phyloP scores from a whole-genome alignment of 108 stramenopile genomes.

The Cyclotella cryptica region DNA sequence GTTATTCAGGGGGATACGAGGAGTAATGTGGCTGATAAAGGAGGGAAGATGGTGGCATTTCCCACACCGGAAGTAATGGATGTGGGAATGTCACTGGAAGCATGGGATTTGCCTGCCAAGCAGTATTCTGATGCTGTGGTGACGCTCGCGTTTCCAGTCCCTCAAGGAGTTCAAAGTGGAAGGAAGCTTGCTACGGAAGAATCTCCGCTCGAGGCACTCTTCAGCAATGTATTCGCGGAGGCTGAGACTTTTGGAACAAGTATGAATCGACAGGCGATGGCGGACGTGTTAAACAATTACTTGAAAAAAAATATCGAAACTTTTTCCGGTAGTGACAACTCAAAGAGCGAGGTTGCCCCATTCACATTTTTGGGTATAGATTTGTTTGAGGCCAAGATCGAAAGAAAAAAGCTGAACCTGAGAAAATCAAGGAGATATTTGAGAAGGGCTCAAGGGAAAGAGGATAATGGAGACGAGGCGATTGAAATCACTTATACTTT shows the following conservation, averaged over 20 bases:
- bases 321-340: neutral
- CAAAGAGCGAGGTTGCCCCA: neutral
- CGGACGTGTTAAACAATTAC: neutral
- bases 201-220: neutral
- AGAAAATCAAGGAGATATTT: neutral
- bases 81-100: constrained; percentile 19
- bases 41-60: constrained; percentile 16
- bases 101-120: constrained; percentile 23
- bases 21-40: neutral
- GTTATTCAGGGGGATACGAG: constrained; percentile 6
- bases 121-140: constrained; percentile 31
- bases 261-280: neutral
- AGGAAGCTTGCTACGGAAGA: neutral
- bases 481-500: constrained; percentile 33
- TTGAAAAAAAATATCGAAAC: neutral
- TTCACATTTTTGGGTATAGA: constrained; percentile 30
- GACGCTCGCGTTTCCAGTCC: constrained; percentile 15
- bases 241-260: constrained; percentile 12
- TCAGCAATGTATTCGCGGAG: neutral
- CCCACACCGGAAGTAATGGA: constrained; percentile 19
- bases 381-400: constrained; percentile 16
- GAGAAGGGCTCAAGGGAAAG: constrained; percentile 9
- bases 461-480: constrained; percentile 7
- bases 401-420: neutral
- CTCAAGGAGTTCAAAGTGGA: neutral